phyloP scores from a whole-genome alignment of 768 basidiomycete genomes.

The Saitozyma sp. region DNA sequence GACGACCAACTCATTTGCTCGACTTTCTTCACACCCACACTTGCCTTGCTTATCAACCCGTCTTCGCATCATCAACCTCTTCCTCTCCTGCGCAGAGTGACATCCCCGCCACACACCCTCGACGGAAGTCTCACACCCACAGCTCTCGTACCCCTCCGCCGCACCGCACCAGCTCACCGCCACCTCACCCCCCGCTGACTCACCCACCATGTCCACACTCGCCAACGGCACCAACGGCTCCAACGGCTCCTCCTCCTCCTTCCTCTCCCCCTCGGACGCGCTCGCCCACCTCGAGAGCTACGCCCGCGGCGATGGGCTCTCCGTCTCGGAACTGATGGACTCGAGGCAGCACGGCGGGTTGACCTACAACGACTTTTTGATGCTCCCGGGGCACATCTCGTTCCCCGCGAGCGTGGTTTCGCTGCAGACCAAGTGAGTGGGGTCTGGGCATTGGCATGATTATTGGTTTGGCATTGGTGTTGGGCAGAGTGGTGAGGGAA shows the following conservation, averaged over 20 bases:
- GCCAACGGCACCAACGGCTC: constrained; percentile 19
- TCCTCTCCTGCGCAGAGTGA: too few relatives aligned
- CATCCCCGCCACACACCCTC: too few relatives aligned
- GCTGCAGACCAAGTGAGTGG: constrained; percentile 65
- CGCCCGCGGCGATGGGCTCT: constrained; percentile 73
- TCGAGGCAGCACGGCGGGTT: constrained; percentile 68
- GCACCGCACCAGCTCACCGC: neutral
- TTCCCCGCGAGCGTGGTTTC: constrained; percentile 70
- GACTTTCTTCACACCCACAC: neutral
- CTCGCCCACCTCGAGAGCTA: constrained; percentile 75
- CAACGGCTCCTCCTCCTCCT: constrained; percentile 22
- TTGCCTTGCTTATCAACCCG: neutral
- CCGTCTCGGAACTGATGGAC: constrained; percentile 82
- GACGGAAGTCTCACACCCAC: neutral
- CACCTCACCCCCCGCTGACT: constrained; percentile 1
- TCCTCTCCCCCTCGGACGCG: constrained; percentile 70
- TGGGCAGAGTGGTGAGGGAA: neutral
- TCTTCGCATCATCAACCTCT: neutral
- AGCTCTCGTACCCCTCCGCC: neutral
- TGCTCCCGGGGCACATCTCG: constrained; percentile 93
- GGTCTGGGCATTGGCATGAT: neutral
- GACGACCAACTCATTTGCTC: too few relatives aligned
- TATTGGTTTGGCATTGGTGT: neutral
- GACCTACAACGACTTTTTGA: constrained; percentile 95
- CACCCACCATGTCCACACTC: constrained; percentile 26